Conservation (phyloP, 1,284 basidiomycete genomes). For the Puccinia coronata region DNA sequence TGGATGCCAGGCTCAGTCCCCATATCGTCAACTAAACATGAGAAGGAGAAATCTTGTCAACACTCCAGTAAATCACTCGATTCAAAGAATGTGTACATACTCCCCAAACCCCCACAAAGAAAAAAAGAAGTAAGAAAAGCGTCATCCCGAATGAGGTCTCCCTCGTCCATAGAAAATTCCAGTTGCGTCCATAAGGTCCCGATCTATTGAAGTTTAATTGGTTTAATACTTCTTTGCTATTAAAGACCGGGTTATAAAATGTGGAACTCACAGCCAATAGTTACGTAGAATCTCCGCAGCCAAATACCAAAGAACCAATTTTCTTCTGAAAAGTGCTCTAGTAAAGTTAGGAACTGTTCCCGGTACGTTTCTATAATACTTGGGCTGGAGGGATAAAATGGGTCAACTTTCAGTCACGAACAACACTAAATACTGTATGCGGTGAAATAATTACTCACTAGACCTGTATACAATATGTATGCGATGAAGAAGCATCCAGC, state of each 20-base stretch:
- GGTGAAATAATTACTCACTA: constrained; percentile 69
- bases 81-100: constrained; percentile 59
- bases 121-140: constrained; percentile 72
- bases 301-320: constrained; percentile 81
- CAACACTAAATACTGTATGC: not conserved
- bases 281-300: constrained; percentile 82
- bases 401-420: constrained; percentile 4
- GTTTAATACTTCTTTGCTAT: too few relatives aligned
- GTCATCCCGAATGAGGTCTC: constrained; percentile 76
- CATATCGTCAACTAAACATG: constrained; percentile 63
- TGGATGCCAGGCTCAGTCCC: constrained; percentile 78
- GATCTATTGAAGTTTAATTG: constrained; percentile 41
- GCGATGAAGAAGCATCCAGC: constrained; percentile 73
- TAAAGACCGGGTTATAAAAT: too few relatives aligned
- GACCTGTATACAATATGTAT: constrained; percentile 77
- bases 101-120: constrained; percentile 85
- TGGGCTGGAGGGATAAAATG: constrained; percentile 59
- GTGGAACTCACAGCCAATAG: constrained; percentile 91
- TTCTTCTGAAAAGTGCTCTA: constrained; percentile 79
- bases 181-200: constrained; percentile 73
- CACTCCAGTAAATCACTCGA: too few relatives aligned
- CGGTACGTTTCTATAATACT: constrained; percentile 82
- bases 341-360: constrained; percentile 89
- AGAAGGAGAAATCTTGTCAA: not conserved
- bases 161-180: constrained; percentile 84